Base-by-base conservation (phyloP, 495 filamentous ascomycete genomes). In the Cenococcum geophilum region DNA sequence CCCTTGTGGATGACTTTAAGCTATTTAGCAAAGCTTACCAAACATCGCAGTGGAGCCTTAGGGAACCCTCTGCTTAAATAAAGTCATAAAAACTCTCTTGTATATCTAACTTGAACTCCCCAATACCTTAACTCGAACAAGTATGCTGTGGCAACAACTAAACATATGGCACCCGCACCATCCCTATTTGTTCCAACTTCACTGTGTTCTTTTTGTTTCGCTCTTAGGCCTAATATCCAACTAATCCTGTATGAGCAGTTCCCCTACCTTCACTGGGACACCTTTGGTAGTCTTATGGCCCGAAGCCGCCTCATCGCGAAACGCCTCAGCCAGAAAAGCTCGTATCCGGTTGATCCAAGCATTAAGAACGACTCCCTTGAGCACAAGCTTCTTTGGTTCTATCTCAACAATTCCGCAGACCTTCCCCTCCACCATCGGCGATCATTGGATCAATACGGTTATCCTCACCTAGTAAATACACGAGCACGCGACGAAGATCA, bases 191-290 rank as follows among this genome's bases (percentile, higher is more conserved):
- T 6, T 6, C 27, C 6, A 3, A 32, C 27, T 32, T 32, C 27
- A 32, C 27, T 6, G 27, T 32, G 27, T 32, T 3, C 27, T 32
- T 32, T 32, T 32, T 32, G 27, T 32, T 32, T 32, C n/a, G 9
- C 55, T 10, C n/a, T 58, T 5, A 20, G 14, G 20, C 3, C 18
- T n/a, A 21, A 36, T 35, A n/a, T 27, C 23, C n/a, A 25, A 35
- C 32, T 36, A 32, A 32, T 32, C 27, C 27, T 6, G 27, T 32
- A 12, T 1, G 14, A 20, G 5, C 55, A 61, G 51, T 56, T 61
- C 12, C 59, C 59, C 5, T 61, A 61, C 22, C 37, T 61, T 12
- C 52, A 55, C 35, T 61, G 59, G 59, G 59, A 61, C 21, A 55
- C 59, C 16, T 61, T 61, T 21, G 27, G 4, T 12, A 50, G 51